phyloP scores from a whole-genome alignment of 306 rosid genomes.

The Pueraria montana region DNA sequence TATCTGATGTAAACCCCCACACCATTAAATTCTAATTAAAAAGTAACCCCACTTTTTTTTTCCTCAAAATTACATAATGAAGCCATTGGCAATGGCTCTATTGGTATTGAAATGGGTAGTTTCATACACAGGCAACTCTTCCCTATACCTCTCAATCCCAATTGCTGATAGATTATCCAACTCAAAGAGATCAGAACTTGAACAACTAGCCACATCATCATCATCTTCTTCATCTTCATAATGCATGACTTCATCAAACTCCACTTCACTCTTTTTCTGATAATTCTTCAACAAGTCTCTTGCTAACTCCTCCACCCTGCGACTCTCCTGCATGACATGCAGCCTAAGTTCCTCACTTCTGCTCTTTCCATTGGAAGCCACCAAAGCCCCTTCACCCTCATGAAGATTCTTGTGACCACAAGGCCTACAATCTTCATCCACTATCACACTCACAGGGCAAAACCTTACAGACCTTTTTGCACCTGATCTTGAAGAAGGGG shows the following conservation, averaged over 20 bases:
- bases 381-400: slow-evolving; percentile 45
- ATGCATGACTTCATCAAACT: slow-evolving; percentile 49
- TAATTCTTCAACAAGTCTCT: slow-evolving; percentile 68
- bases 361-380: slow-evolving; percentile 41
- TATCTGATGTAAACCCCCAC: slow-evolving; percentile 73
- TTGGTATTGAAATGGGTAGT: slow-evolving; percentile 85
- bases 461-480: slow-evolving; percentile 87
- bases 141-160: slow-evolving; percentile 89
- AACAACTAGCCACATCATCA: slow-evolving; percentile 76
- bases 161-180: slow-evolving; percentile 85
- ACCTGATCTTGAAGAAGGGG: slow-evolving; percentile 76
- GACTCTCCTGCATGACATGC: slow-evolving; percentile 64
- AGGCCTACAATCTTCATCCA: slow-evolving; percentile 87
- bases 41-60: slow-evolving; percentile 19
- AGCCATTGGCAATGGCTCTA: slow-evolving; percentile 87
- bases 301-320: slow-evolving; percentile 69
- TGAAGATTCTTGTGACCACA: slow-evolving; percentile 74
- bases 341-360: slow-evolving; percentile 55
- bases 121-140: slow-evolving; percentile 95
- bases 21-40: slow-evolving; percentile 53
- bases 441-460: slow-evolving; percentile 84
- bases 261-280: slow-evolving; percentile 56
- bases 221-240: slow-evolving; percentile 65
- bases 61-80: slow-evolving; percentile 70
- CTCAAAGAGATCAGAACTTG: slow-evolving; percentile 97